Percentiles rank a stretch among this genome's conserved stretches.
phyloP scores from a whole-genome alignment of 768 basidiomycete genomes.

The Boletus sp. region DNA sequence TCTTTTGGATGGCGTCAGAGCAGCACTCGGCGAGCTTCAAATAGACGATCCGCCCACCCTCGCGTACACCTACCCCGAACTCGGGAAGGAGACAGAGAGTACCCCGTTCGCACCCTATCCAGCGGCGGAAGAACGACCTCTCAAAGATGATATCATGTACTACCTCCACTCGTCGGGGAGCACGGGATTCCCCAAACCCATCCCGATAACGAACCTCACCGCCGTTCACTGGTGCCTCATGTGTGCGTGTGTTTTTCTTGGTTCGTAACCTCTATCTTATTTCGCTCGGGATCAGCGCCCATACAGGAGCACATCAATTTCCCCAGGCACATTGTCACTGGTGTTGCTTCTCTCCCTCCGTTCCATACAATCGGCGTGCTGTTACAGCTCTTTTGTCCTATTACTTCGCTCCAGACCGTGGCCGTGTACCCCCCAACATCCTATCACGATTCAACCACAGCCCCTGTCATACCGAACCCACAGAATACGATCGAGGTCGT shows the following conservation, averaged over 20 bases:
- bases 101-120: constrained; percentile 11
- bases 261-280: not conserved
- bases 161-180: constrained; percentile 51
- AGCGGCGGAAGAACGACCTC: not conserved
- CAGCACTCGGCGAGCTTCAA: constrained; percentile 17
- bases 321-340: not conserved
- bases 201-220: constrained; percentile 33
- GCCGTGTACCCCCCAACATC: constrained; percentile 20
- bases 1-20: constrained; percentile 30
- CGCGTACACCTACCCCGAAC: constrained; percentile 7
- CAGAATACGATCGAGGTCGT: constrained; percentile 22
- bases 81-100: not conserved
- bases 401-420: constrained; percentile 8
- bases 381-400: constrained; percentile 15
- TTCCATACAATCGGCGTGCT: constrained; percentile 21
- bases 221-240: constrained; percentile 34
- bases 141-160: constrained; percentile 22
- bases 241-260: constrained; percentile 20
- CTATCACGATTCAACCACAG: constrained; percentile 3
- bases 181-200: constrained; percentile 45
- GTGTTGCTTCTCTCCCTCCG: constrained; percentile 19
- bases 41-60: constrained; percentile 18
- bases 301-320: constrained; percentile 3
- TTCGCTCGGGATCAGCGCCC: constrained; percentile 2
- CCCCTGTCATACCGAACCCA: constrained; percentile 22